phyloP scores from a whole-genome alignment of 306 rosid species.

The Senna siamea region DNA sequence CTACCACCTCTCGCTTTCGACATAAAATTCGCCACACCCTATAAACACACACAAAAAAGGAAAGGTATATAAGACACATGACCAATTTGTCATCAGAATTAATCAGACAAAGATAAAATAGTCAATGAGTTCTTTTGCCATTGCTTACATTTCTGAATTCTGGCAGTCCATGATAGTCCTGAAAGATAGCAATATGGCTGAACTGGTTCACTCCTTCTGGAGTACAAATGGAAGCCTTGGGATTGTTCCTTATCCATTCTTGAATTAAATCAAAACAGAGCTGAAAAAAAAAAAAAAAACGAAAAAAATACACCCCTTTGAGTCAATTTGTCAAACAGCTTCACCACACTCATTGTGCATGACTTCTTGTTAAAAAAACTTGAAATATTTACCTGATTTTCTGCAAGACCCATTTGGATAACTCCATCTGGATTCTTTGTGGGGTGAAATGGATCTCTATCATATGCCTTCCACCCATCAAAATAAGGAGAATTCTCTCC shows the following conservation, averaged over 20 bases:
- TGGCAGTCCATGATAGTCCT: constrained; percentile 84
- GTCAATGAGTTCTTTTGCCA: background rate
- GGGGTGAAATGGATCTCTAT: too few species aligned
- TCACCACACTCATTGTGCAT: background rate
- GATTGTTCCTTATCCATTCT: constrained; percentile 75
- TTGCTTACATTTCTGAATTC: constrained; percentile 67
- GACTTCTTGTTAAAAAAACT: background rate
- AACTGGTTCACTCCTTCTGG: constrained; percentile 66
- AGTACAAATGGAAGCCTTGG: constrained; percentile 80
- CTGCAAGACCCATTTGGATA: constrained; percentile 95
- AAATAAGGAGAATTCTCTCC: too few species aligned
- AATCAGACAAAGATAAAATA: background rate
- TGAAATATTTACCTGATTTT: constrained; percentile 69
- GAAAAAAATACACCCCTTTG: too few species aligned
- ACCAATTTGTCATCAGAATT: background rate
- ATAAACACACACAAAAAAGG: background rate
- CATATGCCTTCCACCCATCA: too few species aligned
- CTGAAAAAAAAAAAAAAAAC: constrained; percentile 39
- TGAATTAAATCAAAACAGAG: constrained; percentile 64
- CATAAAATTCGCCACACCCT: constrained; percentile 91
- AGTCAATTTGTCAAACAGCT: constrained; percentile 8
- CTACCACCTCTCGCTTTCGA: constrained; percentile 80
- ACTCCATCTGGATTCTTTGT: constrained; percentile 89
- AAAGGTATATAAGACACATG: too few species aligned
- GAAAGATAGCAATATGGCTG: constrained; percentile 69